Evolutionary conservation across 75 land plant species (phyloP).

Genomic region (Selaginella moellendorffii): DNA sequence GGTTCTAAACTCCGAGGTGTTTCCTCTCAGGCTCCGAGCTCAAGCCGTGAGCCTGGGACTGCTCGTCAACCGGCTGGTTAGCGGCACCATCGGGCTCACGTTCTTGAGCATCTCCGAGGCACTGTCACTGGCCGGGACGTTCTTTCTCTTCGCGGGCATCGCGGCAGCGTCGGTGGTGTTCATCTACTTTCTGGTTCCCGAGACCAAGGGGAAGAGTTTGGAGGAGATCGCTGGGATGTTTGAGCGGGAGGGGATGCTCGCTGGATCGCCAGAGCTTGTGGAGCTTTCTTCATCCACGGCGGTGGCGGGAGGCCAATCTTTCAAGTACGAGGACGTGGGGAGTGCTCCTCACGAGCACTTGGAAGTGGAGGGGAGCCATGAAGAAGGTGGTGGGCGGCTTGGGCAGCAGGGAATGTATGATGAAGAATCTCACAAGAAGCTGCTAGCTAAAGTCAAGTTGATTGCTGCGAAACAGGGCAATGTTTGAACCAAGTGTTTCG

Average conservation of each 20-base stretch:
- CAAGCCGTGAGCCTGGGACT: neutral
- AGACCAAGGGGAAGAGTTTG: slow-evolving; percentile 67
- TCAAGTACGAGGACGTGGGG: neutral
- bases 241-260: slow-evolving; percentile 14
- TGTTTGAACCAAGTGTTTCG: no score
- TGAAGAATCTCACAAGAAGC: neutral
- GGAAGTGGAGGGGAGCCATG: neutral
- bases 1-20: slow-evolving; percentile 3
- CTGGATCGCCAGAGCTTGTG: no score
- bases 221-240: slow-evolving; percentile 59
- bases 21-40: slow-evolving; percentile 1
- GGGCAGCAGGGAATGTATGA: neutral
- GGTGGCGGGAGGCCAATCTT: neutral
- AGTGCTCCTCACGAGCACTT: no score
- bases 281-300: neutral
- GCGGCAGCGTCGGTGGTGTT: slow-evolving; percentile 35
- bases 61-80: neutral
- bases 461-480: neutral
- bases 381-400: neutral
- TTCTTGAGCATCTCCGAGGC: slow-evolving; percentile 9
- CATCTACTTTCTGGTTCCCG: slow-evolving; percentile 43
- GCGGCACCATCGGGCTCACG: neutral
- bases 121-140: slow-evolving; percentile 51
- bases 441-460: neutral
- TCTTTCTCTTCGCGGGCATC: slow-evolving; percentile 38